A percentile compares a stretch with the other conserved stretches of the same genome.
Conservation (phyloP, 257 asterid genomes). For the Pogostemon cablin region DNA sequence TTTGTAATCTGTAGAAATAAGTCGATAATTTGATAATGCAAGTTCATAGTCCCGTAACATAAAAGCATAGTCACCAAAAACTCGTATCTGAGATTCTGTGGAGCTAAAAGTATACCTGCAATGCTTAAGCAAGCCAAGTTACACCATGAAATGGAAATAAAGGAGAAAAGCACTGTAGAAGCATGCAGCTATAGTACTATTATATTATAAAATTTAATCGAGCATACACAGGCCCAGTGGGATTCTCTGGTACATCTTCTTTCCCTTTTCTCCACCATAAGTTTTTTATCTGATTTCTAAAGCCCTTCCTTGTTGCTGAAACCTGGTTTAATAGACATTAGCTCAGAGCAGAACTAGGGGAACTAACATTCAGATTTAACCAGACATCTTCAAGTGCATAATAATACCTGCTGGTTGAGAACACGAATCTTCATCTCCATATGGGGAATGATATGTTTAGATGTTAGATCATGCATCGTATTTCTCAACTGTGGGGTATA, state of each 20-base stretch:
- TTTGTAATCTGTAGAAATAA: slow-evolving; percentile 91
- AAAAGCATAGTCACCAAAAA: slow-evolving; percentile 95
- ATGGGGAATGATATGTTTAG: slow-evolving; percentile 90
- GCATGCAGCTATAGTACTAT: slow-evolving; percentile 28
- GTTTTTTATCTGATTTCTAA: slow-evolving; percentile 95
- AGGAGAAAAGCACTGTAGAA: slow-evolving; percentile 27
- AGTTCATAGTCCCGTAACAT: slow-evolving; percentile 98
- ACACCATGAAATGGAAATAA: slow-evolving; percentile 32
- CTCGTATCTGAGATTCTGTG: slow-evolving; percentile 91
- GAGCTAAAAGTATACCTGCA: slow-evolving; percentile 96
- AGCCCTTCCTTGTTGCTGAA: slow-evolving; percentile 96
- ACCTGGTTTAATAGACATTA: slow-evolving; percentile 54
- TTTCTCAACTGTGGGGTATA: slow-evolving; percentile 63
- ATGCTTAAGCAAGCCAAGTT: slow-evolving; percentile 45
- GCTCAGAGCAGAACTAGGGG: slow-evolving; percentile 20
- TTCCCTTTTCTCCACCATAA: slow-evolving; percentile 99
- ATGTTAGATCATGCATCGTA: slow-evolving; percentile 77
- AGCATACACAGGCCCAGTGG: slow-evolving; percentile 65
- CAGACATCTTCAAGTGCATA: slow-evolving; percentile 29
- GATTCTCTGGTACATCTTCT: slow-evolving; percentile 79
- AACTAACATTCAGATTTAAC: slow-evolving; percentile 17
- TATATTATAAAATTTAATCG: slow-evolving; percentile 29
- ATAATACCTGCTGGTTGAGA: slow-evolving; percentile 87
- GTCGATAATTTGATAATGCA: slow-evolving; percentile 93
- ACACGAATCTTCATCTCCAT: slow-evolving; percentile 93